phyloP scores from a whole-genome alignment of 768 basidiomycete genomes.

The Tephrocybe sp. region DNA sequence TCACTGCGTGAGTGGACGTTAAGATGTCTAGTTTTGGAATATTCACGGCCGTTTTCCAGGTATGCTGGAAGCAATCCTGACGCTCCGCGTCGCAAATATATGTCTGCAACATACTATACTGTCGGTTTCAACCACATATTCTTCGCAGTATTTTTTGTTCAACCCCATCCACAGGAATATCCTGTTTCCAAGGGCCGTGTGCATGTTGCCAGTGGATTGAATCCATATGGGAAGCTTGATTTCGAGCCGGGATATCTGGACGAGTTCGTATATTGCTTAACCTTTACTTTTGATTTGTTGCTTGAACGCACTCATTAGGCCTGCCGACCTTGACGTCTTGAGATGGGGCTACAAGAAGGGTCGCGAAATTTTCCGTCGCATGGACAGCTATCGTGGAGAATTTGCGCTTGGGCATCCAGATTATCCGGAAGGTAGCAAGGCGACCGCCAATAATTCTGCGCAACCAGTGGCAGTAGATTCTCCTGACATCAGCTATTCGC shows the following conservation, averaged over 20 bases:
- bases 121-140: constrained; percentile 19
- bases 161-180: constrained; percentile 34
- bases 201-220: constrained; percentile 44
- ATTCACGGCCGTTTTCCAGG: constrained; percentile 1
- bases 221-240: constrained; percentile 39
- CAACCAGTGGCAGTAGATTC: constrained; percentile 32
- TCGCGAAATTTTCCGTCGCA: constrained; percentile 57
- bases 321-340: constrained; percentile 44
- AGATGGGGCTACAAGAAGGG: constrained; percentile 54
- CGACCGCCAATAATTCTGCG: constrained; percentile 20
- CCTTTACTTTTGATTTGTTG: background rate
- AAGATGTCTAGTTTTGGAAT: constrained; percentile 6
- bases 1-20: constrained; percentile 45
- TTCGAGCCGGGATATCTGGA: constrained; percentile 48
- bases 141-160: constrained; percentile 12
- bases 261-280: constrained; percentile 31
- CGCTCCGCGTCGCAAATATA: constrained; percentile 27
- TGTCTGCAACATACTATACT: constrained; percentile 19
- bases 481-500: constrained; percentile 39
- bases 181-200: constrained; percentile 47
- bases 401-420: constrained; percentile 32
- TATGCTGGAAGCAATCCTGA: constrained; percentile 18
- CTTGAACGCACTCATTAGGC: constrained; percentile 21
- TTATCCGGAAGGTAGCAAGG: constrained; percentile 35
- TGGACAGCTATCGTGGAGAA: constrained; percentile 44